Percentiles rank a stretch among this genome's conserved stretches.
Evolutionary conservation across 176 grass and related monocot species (phyloP).

Genomic region (Phragmites australis): DNA sequence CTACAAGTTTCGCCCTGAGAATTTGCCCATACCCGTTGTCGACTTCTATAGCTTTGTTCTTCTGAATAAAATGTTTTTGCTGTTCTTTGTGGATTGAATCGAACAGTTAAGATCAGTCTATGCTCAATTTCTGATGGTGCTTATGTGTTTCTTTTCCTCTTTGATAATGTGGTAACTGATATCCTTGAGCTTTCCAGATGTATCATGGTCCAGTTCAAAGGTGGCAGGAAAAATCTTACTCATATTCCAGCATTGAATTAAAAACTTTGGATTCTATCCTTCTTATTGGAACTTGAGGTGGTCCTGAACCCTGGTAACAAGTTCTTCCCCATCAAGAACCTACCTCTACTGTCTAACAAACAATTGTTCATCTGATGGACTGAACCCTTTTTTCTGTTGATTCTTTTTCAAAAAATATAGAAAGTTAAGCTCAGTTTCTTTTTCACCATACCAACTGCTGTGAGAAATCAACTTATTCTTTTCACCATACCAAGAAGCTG

Average conservation of each 20-base stretch:
- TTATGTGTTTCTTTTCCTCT: neutral
- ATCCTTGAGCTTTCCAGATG: constrained; percentile 17
- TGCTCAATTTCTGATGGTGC: neutral
- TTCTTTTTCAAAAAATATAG: no score
- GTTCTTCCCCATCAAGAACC: constrained; percentile 20
- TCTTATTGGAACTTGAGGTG: constrained; percentile 34
- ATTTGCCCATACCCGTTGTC: constrained; percentile 17
- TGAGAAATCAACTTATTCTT: no score
- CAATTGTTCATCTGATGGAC: constrained; percentile 4
- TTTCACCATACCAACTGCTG: no score
- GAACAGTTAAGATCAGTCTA: neutral
- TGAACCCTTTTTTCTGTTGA: neutral
- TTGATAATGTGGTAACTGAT: neutral
- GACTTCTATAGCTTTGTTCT: neutral
- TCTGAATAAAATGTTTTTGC: constrained; percentile 3
- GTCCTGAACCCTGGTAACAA: constrained; percentile 32
- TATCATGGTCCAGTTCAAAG: constrained; percentile 17
- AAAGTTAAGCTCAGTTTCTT: no score
- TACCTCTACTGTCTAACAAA: neutral
- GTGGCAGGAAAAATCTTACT: neutral
- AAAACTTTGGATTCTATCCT: constrained; percentile 43
- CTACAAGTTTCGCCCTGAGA: constrained; percentile 66
- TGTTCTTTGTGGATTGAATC: neutral
- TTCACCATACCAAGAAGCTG: constrained; percentile 1
- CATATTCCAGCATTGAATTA: constrained; percentile 25